Conservation (phyloP, 148 eudicot species). For the Polygonum aviculare region DNA sequence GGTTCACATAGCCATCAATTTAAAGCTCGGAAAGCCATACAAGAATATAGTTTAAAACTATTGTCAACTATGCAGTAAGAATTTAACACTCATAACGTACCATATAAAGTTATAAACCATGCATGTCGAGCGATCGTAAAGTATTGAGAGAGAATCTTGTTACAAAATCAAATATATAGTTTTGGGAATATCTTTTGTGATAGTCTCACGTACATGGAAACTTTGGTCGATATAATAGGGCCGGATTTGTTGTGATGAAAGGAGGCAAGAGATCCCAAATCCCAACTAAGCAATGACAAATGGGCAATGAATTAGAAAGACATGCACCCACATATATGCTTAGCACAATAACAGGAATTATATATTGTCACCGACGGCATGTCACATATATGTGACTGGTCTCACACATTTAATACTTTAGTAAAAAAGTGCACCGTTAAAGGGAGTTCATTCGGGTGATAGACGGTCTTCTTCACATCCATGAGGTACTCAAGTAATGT, state of each 20-base stretch:
- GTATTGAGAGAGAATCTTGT: no score
- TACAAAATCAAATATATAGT: no score
- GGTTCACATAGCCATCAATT: not conserved
- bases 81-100: no score
- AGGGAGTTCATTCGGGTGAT: no score
- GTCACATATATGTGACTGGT: not conserved
- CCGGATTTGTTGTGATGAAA: not conserved
- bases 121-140: no score
- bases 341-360: not conserved
- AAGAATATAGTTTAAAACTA: no score
- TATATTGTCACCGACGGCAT: not conserved
- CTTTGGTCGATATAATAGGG: not conserved
- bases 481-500: no score
- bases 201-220: not conserved
- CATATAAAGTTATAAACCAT: no score
- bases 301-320: not conserved
- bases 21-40: no score
- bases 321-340: not conserved
- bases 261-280: not conserved
- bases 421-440: not conserved
- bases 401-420: not conserved
- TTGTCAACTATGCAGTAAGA: no score
- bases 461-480: no score
- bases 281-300: not conserved
- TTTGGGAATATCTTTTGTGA: no score